Evolutionary conservation across 306 rosid species (phyloP).

Genomic region (Purshia tridentata): DNA sequence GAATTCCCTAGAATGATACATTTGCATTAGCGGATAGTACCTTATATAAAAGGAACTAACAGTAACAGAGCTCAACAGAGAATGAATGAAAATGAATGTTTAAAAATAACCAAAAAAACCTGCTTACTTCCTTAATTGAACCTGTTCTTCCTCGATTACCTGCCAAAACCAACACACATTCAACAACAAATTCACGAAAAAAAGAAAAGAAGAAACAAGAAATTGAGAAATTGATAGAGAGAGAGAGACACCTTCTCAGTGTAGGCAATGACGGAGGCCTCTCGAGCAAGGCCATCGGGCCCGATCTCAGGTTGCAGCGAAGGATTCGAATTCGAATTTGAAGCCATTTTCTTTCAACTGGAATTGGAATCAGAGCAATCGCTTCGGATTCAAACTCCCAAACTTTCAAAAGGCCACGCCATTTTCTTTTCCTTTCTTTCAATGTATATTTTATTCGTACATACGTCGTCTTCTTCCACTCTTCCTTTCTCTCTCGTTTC

Average conservation of each 20-base stretch:
- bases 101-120: background rate
- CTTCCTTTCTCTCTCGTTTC: slow-evolving; percentile 6
- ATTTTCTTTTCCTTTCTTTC: background rate
- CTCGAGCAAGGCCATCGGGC: slow-evolving; percentile 82
- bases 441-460: background rate
- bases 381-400: slow-evolving; percentile 18
- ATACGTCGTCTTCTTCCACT: slow-evolving; percentile 10
- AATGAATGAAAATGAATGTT: slow-evolving; percentile 6
- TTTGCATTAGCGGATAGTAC: background rate
- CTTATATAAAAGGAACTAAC: background rate
- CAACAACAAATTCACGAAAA: slow-evolving; percentile 2
- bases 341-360: slow-evolving; percentile 45
- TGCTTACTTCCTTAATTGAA: slow-evolving; percentile 72
- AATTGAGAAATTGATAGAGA: background rate
- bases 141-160: slow-evolving; percentile 81
- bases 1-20: background rate
- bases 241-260: slow-evolving; percentile 55
- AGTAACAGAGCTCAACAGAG: slow-evolving; percentile 10
- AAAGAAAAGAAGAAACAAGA: background rate
- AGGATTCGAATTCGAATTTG: slow-evolving; percentile 39
- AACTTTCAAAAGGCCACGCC: background rate
- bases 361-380: slow-evolving; percentile 17
- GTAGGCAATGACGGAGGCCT: slow-evolving; percentile 73
- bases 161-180: slow-evolving; percentile 30
- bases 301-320: slow-evolving; percentile 76